Evolutionary conservation across 352 stramenopile species (phyloP), one percentile per base, ranked within the genome.

Genomic region (Discostella stelligera): DNA sequence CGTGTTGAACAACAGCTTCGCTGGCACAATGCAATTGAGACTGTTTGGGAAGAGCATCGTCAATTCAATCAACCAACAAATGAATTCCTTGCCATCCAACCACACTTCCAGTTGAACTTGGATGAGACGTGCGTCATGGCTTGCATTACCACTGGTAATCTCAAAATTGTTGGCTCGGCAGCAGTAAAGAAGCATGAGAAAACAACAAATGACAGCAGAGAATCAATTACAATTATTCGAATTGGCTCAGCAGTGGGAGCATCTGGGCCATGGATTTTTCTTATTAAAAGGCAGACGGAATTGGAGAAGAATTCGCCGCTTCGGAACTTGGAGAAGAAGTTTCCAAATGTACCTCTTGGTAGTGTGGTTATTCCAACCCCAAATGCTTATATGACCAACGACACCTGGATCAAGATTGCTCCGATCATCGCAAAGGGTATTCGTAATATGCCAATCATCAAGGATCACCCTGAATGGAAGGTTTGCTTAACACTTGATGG

Each of bases 331-430:
- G 18, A 58, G 50, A 23, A 11, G 14, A 58, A 58, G 0, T 58
- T 27, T 6, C 50, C 50, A 30, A 11, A 11, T 11, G 8, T 58
- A 30, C 50, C 50, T 23, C n/a, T 41, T 1, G 59, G 44, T 39
- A 46, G 20, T 44, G 20, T 20, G 44, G 59, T 67, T 0, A 21
- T 54, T n/a, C 20, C 27, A 25, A 67, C 50, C 8, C 53, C 41
- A 0, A 75, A 66, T 62, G 50, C 63, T 25, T 63, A 63, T 21
- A 71, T 63, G 48, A 61, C 63, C 10, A 21, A 63, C n/a, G n/a
- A 67, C 1, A 23, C 39, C 4, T 67, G 59, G 59, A 55, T 32
- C 1, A 44, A 32, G 14, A 20, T 74, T 6, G 5, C 7, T 9
- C 55, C 55, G 11, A 41, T 59, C 16, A 49, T 74, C 20, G 21